These are phyloP conservation scores for Penicillium palitans DNA, from an alignment of 2,329 filamentous ascomycete genomes.

Conservation along the genomic window DNA sequence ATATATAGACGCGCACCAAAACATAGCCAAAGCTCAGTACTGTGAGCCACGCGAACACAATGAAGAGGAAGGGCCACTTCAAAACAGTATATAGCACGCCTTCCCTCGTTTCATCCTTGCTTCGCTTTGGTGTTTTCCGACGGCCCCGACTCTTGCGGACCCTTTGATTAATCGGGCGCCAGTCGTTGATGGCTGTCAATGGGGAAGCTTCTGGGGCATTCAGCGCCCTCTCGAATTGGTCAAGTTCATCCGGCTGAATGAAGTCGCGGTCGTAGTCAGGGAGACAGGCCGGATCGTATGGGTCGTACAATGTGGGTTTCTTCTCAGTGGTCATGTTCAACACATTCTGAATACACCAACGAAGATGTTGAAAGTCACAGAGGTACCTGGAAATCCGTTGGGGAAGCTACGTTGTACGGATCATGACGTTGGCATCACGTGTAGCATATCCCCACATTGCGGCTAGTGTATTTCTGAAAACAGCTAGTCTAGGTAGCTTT, in stretches of 20 bases:
- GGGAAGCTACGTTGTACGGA: constrained; percentile 11
- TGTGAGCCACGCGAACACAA: constrained; percentile 77
- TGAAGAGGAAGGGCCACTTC: constrained; percentile 86
- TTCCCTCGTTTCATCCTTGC: constrained; percentile 89
- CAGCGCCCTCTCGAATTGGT: constrained; percentile 77
- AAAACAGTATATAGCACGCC: constrained; percentile 84
- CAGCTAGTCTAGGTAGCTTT: constrained; percentile 7
- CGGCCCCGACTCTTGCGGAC: constrained; percentile 53
- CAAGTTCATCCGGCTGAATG: constrained; percentile 68
- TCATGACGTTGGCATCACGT: constrained; percentile 26
- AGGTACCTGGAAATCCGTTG: constrained; percentile 17
- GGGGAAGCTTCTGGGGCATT: constrained; percentile 76
- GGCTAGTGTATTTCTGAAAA: constrained; percentile 13
- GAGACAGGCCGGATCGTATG: constrained; percentile 67
- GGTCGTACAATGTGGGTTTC: constrained; percentile 43
- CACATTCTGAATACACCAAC: constrained; percentile 25
- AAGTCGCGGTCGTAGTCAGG: constrained; percentile 83
- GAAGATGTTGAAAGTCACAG: background rate
- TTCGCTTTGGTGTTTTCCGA: constrained; percentile 52
- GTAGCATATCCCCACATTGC: constrained; percentile 6
- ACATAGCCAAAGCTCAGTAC: constrained; percentile 74
- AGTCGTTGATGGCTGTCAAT: constrained; percentile 90
- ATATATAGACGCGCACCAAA: constrained; percentile 83
- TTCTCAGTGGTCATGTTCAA: constrained; percentile 33
- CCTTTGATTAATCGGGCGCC: constrained; percentile 81